phyloP scores from a whole-genome alignment of 2,329 filamentous ascomycete species.

The Myriosclerotinia curreyana region DNA sequence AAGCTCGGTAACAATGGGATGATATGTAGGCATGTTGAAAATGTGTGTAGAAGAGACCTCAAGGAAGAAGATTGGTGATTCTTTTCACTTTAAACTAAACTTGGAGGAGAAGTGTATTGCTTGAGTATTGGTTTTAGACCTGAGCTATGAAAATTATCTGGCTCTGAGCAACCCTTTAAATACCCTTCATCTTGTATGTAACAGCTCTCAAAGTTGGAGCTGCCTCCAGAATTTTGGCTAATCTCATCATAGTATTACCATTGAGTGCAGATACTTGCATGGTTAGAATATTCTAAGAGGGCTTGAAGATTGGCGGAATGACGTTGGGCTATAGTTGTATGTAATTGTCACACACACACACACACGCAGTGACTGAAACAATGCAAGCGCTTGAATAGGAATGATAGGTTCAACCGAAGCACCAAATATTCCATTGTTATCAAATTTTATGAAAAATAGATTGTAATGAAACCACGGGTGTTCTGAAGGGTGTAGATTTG shows the following conservation, averaged over 20 bases:
- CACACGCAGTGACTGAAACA: neutral
- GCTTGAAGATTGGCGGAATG: neutral
- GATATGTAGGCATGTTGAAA: conserved; percentile 8
- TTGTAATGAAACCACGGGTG: neutral
- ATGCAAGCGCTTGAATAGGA: neutral
- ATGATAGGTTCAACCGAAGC: neutral
- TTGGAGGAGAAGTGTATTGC: neutral
- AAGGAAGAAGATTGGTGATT: too few species aligned
- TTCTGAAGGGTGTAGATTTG: neutral
- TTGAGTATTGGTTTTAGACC: neutral
- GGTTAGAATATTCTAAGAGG: neutral
- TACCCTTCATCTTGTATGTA: neutral
- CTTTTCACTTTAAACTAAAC: neutral
- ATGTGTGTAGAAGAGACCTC: neutral
- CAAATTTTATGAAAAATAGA: neutral
- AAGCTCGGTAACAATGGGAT: conserved; percentile 1
- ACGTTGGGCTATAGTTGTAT: neutral
- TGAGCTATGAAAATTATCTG: neutral
- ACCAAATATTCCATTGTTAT: neutral
- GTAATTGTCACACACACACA: neutral
- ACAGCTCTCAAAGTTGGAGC: neutral
- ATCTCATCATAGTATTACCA: neutral
- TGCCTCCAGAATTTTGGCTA: neutral
- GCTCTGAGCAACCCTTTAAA: neutral
- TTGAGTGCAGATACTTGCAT: neutral